Evolutionary conservation across 495 filamentous ascomycete genomes (phyloP).

Genomic region (Daldinia concentrica): DNA sequence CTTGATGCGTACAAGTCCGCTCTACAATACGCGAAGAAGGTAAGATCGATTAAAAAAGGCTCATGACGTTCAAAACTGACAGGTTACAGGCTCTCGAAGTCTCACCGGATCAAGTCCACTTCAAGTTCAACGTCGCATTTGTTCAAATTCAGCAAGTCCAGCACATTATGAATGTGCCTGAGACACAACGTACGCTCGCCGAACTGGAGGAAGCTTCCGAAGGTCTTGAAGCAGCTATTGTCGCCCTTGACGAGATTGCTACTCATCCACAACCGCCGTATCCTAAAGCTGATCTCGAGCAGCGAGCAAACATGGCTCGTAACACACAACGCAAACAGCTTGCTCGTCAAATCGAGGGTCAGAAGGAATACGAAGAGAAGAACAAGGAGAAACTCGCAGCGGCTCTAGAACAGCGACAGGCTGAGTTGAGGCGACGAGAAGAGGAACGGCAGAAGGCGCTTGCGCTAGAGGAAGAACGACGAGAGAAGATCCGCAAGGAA

Average conservation of each 20-base stretch:
- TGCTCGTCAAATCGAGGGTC: conserved; percentile 80
- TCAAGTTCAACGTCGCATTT: conserved; percentile 97
- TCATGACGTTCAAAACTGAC: conserved; percentile 38
- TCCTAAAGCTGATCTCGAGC: conserved; percentile 86
- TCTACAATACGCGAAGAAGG: conserved; percentile 84
- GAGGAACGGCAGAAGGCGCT: conserved; percentile 72
- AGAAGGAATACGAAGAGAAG: conserved; percentile 91
- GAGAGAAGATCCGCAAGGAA: conserved; percentile 82
- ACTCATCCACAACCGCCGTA: conserved; percentile 87
- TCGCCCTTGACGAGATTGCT: conserved; percentile 80
- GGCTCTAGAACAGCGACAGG: conserved; percentile 78
- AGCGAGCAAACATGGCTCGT: conserved; percentile 93
- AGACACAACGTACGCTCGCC: conserved; percentile 76
- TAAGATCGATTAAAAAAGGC: conserved; percentile 42
- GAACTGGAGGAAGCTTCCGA: conserved; percentile 80
- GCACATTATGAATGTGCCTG: conserved; percentile 75
- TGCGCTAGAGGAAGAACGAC: conserved; percentile 72
- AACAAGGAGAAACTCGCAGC: conserved; percentile 84
- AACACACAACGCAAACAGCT: conserved; percentile 94
- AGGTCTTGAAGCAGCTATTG: conserved; percentile 92
- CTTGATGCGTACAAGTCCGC: conserved; percentile 83
- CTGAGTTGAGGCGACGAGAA: conserved; percentile 76
- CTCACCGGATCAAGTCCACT: conserved; percentile 83
- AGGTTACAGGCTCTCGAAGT: conserved; percentile 71
- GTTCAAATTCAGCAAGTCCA: conserved; percentile 93